A percentile compares a stretch with the other conserved stretches of the same genome.
Evolutionary conservation across 2,329 filamentous ascomycete genomes (phyloP).

Genomic region (Hymenoscyphus fraxineus): DNA sequence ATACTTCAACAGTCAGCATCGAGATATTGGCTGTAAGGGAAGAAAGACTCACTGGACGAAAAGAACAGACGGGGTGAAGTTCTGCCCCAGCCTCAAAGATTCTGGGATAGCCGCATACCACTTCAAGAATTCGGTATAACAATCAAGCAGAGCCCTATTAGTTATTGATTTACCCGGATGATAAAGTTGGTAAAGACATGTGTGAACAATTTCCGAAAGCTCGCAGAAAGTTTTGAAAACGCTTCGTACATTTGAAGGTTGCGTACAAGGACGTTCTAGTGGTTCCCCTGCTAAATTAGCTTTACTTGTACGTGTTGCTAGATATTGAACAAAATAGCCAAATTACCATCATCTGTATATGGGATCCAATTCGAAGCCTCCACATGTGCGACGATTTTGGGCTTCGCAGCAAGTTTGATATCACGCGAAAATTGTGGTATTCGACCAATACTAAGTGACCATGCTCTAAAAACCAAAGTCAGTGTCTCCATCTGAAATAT

Average conservation of each 20-base stretch:
- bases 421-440: slow-evolving; percentile 58
- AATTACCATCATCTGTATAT: slow-evolving; percentile 34
- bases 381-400: slow-evolving; percentile 55
- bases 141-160: slow-evolving; percentile 57
- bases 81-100: slow-evolving; percentile 60
- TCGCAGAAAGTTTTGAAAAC: slow-evolving; percentile 67
- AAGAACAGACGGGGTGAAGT: slow-evolving; percentile 69
- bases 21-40: neutral
- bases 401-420: slow-evolving; percentile 55
- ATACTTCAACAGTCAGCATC: slow-evolving; percentile 44
- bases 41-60: slow-evolving; percentile 64
- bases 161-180: slow-evolving; percentile 64
- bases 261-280: slow-evolving; percentile 57
- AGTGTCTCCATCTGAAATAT: neutral
- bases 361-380: slow-evolving; percentile 52
- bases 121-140: slow-evolving; percentile 65
- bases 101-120: slow-evolving; percentile 69
- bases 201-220: slow-evolving; percentile 69
- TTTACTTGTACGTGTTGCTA: slow-evolving; percentile 6
- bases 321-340: neutral
- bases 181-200: slow-evolving; percentile 58
- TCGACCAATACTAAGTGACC: slow-evolving; percentile 61
- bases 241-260: slow-evolving; percentile 64
- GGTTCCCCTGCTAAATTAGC: slow-evolving; percentile 31
- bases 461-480: slow-evolving; percentile 46